Conservation (phyloP, 2,329 filamentous ascomycete genomes). For the Dendryphion nanum region DNA sequence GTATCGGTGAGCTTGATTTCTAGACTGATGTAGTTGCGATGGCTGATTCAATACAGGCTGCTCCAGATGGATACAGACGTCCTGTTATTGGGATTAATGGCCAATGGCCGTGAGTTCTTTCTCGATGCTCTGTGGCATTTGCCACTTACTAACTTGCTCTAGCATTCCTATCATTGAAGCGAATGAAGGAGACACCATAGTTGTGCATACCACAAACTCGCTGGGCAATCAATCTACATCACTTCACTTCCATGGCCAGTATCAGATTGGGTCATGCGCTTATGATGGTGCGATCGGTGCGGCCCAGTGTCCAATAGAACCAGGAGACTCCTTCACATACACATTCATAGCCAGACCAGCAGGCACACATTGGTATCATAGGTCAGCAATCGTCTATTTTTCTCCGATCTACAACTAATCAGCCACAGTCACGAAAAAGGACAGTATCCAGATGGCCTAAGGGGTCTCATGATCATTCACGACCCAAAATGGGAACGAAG, state of each 20-base stretch:
- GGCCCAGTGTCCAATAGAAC: slow-evolving; percentile 57
- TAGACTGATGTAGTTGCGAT: neutral
- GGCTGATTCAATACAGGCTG: slow-evolving; percentile 42
- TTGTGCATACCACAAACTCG: slow-evolving; percentile 68
- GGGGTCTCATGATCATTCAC: slow-evolving; percentile 65
- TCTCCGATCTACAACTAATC: too few relatives aligned
- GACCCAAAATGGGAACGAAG: slow-evolving; percentile 52
- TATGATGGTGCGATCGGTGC: slow-evolving; percentile 65
- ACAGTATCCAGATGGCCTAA: slow-evolving; percentile 65
- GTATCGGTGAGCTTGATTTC: slow-evolving; percentile 23
- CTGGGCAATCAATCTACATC: slow-evolving; percentile 63
- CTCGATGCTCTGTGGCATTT: too few relatives aligned
- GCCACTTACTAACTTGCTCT: neutral
- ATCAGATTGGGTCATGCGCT: slow-evolving; percentile 70
- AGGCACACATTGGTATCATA: slow-evolving; percentile 8
- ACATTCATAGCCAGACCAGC: slow-evolving; percentile 56
- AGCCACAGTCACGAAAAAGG: slow-evolving; percentile 50
- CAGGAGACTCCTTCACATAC: slow-evolving; percentile 62
- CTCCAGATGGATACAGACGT: slow-evolving; percentile 55
- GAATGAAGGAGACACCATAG: slow-evolving; percentile 69
- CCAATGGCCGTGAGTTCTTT: slow-evolving; percentile 58
- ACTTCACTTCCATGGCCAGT: slow-evolving; percentile 77
- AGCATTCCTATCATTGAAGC: slow-evolving; percentile 66
- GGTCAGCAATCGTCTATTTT: too few relatives aligned
- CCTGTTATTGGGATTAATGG: slow-evolving; percentile 69